Base-by-base conservation (phyloP, 2,329 filamentous ascomycete species). In the Colletotrichum costaricense region DNA sequence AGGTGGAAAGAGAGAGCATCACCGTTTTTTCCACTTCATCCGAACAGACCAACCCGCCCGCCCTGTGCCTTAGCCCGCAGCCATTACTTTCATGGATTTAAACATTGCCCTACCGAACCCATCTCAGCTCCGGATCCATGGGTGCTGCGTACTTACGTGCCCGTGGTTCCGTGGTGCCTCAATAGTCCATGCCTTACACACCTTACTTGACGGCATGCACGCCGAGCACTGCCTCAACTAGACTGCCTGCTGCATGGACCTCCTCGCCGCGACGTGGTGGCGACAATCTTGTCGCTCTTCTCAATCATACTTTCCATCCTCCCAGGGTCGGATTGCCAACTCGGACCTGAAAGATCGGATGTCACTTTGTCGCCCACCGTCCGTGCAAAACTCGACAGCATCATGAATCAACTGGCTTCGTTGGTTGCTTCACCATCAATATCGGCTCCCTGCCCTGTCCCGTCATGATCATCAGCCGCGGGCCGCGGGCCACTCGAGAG, bases 391-490 rank as follows among this genome's bases (percentile, higher is more conserved):
- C 58, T 58, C 69, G 63, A 67, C 49, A 63, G 30, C 42, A 22
- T 28, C 46, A 49, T 22, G 38, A 54, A 63, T 63, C 6, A 19
- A 26, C 58, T 49, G 63, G 33, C 55, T 67, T 64, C 46, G 55
- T 26, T 65, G 70, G 67, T 46, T 70, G 70, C 70, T 70, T 73
- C 70, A 73, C 70, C 70, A 73, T 73, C 46, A 73, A 60, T 65
- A 56, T 65, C 60, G 55, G 56, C 54, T 57, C 28, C 26, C 42
- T 56, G 67, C 60, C 70, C 60, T 73, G 55, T 73, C 59, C 59
- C 60, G 46, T 67, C 70, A 73, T 73, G 70, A 73, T 73, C 67
- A 62, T 70, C 70, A 73, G 70, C 46, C 67, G 60, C 67, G 70
- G 70, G 42, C 67, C 70, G 67, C 67, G 55, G 70, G 67, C 55